Evolutionary conservation across 2,329 filamentous ascomycete genomes (phyloP).

Genomic region (Nothopassalora personata): DNA sequence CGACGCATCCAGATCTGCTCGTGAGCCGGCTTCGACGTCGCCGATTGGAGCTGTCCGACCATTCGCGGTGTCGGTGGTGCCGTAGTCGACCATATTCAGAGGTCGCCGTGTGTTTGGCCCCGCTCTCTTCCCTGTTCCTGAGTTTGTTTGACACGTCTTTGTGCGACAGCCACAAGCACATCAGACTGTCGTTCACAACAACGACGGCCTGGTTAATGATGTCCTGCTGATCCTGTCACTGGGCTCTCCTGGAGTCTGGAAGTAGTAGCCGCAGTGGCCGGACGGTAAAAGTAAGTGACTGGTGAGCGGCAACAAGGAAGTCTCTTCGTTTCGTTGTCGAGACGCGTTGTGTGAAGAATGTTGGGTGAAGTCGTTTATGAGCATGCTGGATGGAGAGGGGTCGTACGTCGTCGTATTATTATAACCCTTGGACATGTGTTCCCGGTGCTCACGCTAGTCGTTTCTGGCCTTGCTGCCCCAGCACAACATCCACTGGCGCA

Average conservation of each 20-base stretch:
- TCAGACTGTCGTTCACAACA: background rate
- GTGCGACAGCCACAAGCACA: background rate
- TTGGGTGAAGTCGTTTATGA: background rate
- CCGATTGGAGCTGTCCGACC: background rate
- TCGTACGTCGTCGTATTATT: no score
- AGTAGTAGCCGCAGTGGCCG: background rate
- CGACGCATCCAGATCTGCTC: background rate
- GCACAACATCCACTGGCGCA: slow-evolving; percentile 34
- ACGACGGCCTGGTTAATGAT: background rate
- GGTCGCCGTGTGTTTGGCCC: background rate
- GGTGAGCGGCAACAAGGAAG: background rate
- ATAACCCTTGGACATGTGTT: no score
- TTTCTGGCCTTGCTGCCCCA: background rate
- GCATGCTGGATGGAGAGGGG: background rate
- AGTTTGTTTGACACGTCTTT: background rate
- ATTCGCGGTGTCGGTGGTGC: background rate
- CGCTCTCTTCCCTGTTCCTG: no score
- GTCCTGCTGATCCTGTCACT: background rate
- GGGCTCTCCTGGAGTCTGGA: background rate
- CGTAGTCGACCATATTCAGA: background rate
- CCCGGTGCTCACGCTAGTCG: background rate
- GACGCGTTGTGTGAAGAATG: background rate
- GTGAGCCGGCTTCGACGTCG: background rate
- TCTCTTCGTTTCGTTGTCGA: background rate
- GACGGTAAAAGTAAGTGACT: background rate